Percentiles rank a stretch among this genome's conserved stretches.
Conservation (phyloP, 176 grass and related monocot species). For the Cenchrus purpureus region DNA sequence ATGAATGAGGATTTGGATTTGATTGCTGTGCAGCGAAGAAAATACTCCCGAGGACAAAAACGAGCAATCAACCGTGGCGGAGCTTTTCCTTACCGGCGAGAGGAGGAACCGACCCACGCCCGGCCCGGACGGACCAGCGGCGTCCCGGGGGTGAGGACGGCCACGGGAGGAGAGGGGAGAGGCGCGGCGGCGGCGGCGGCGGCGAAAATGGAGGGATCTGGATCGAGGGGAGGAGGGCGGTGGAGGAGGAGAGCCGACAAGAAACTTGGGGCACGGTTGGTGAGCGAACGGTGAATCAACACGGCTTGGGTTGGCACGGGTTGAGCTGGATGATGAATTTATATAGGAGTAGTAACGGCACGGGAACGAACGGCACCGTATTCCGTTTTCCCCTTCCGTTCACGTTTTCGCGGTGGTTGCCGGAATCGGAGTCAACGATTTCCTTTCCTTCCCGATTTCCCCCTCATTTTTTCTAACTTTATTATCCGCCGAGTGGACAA, state of each 20-base stretch:
- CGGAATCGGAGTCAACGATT: no score
- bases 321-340: not conserved
- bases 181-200: not conserved
- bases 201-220: constrained; percentile 12
- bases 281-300: constrained; percentile 21
- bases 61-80: not conserved
- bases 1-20: not conserved
- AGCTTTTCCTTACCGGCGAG: not conserved
- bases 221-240: not conserved
- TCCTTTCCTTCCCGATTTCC: no score
- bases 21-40: no score
- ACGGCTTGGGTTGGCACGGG: not conserved
- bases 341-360: not conserved
- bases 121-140: not conserved
- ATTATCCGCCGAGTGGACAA: no score
- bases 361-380: not conserved
- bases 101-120: not conserved
- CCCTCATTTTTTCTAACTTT: no score
- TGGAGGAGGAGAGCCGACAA: not conserved
- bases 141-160: not conserved
- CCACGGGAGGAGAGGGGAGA: not conserved
- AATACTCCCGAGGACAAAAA: not conserved
- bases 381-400: not conserved
- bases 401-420: no score
- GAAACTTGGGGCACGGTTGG: constrained; percentile 16